Base-by-base conservation (phyloP, 2,329 filamentous ascomycete species). In the Hypoxylon sp. region DNA sequence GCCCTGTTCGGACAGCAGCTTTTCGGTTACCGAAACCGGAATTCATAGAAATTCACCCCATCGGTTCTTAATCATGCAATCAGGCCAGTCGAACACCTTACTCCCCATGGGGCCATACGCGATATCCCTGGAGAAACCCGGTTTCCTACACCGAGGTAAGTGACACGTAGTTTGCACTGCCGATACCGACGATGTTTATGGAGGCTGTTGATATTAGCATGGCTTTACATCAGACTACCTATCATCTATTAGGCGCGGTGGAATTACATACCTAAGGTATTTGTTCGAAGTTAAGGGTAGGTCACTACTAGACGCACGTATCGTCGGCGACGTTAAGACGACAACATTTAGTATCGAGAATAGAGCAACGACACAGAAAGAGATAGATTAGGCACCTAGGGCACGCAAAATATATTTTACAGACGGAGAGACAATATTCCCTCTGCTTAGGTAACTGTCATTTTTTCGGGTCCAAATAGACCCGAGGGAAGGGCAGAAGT, bases 41-140 rank as follows among this genome's bases (percentile, higher is more conserved):
- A 21, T 46, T 21, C 16, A 47, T n/a, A 30, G 30, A 37, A 19
- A 39, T 12, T 47, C 47, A 21, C 14, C 6, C 5, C 12, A 23
- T 43, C 25, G 41, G 50, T 16, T 47, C 25, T 61, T 19, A 3
- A 48, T 47, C 19, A 6, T 48, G 25, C 37, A 51, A 56, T 51
- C 5, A 51, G 6, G 25, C 21, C 52, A 41, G 39, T 12, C 21
- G 21, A 51, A n/a, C n/a, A 39, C n/a, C 46, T 56, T 5, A 19
- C 41, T 59, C 65, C 61, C 65, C 65, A 65, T 46, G 65, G 61
- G 65, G 62, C 57, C 21, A 1, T 12, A 21, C 16, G 37, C 30
- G 65, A 68, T 68, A 54, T 68, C 56, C 62, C 62, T 63, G 65
- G 65, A 62, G 65, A 68, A 66, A 30, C 12, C 51, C 46, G n/a